Conservation (phyloP, 2,329 filamentous ascomycete genomes). For the Verticillium klebahnii region DNA sequence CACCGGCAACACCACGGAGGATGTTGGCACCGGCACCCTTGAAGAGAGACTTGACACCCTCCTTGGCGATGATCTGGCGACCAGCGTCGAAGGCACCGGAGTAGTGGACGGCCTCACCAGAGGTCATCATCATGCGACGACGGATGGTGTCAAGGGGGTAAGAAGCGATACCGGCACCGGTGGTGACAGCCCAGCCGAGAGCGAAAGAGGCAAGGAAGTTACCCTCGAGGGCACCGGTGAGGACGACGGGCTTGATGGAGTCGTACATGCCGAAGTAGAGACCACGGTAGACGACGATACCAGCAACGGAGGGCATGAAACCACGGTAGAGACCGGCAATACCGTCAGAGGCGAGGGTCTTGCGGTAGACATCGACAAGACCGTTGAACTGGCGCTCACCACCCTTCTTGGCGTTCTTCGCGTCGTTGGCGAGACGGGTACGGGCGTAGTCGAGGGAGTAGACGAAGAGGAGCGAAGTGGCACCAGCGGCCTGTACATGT, state of each 20-base stretch:
- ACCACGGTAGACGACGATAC: slow-evolving; percentile 99
- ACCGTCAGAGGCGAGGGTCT: slow-evolving; percentile 98
- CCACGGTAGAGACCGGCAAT: slow-evolving; percentile 99
- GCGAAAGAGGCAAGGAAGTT: slow-evolving; percentile 99
- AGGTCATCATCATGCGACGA: slow-evolving; percentile 99
- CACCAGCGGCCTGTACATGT: slow-evolving; percentile 73
- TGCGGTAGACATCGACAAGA: slow-evolving; percentile 98
- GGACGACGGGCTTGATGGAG: slow-evolving; percentile 98
- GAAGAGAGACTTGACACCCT: slow-evolving; percentile 99
- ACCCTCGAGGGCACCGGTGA: slow-evolving; percentile 85
- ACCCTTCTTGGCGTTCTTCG: slow-evolving; percentile 95
- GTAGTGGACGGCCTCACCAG: slow-evolving; percentile 98
- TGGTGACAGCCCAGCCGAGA: slow-evolving; percentile 99
- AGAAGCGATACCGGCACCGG: slow-evolving; percentile 99
- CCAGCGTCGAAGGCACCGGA: slow-evolving; percentile 91
- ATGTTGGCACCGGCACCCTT: slow-evolving; percentile 99
- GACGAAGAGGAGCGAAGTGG: slow-evolving; percentile 99
- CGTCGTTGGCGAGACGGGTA: slow-evolving; percentile 99
- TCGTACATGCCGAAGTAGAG: slow-evolving; percentile 99
- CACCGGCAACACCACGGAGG: slow-evolving; percentile 99
- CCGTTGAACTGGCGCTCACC: slow-evolving; percentile 99
- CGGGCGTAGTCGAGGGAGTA: slow-evolving; percentile 99
- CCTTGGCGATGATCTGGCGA: slow-evolving; percentile 93
- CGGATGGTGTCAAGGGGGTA: slow-evolving; percentile 99
- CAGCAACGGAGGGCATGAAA: slow-evolving; percentile 98